Percentiles rank a stretch among this genome's conserved stretches.
These are phyloP conservation scores for Malus orientalis DNA, from an alignment of 306 rosid genomes.

Conservation along the genomic window DNA sequence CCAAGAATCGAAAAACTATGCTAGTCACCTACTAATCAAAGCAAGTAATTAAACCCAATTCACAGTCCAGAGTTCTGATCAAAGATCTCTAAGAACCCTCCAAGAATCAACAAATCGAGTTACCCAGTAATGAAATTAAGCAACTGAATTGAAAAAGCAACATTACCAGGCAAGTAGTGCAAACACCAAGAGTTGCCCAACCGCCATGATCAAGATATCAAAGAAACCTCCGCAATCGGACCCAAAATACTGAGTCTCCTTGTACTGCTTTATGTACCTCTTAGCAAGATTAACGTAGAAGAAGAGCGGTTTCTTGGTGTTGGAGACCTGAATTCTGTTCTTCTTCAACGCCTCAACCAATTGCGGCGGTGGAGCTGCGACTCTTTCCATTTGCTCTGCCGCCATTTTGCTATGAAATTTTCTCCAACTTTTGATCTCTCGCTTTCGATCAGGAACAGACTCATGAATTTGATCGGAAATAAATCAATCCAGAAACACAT, in stretches of 20 bases:
- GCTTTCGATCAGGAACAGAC: not conserved
- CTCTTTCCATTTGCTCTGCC: slow-evolving; percentile 18
- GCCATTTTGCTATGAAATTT: slow-evolving; percentile 24
- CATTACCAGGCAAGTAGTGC: slow-evolving; percentile 7
- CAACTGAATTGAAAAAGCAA: not conserved
- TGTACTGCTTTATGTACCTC: slow-evolving; percentile 29
- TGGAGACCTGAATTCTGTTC: slow-evolving; percentile 77
- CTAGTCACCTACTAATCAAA: too few species aligned
- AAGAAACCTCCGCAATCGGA: not conserved
- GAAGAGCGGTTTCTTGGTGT: slow-evolving; percentile 94
- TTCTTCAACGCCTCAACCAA: slow-evolving; percentile 42
- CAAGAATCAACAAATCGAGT: not conserved
- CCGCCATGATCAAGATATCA: not conserved
- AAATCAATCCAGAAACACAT: too few species aligned
- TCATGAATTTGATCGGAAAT: not conserved
- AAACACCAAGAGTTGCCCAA: slow-evolving; percentile 3
- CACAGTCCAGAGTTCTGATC: too few species aligned
- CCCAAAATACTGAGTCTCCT: slow-evolving; percentile 40
- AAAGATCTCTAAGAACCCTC: too few species aligned
- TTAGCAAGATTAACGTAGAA: slow-evolving; percentile 73
- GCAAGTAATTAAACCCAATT: too few species aligned
- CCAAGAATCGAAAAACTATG: not conserved
- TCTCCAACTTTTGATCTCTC: not conserved
- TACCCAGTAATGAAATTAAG: not conserved
- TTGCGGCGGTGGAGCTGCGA: not conserved